phyloP scores from a whole-genome alignment of 257 asterid species.

The Craterostigma plantagineum region DNA sequence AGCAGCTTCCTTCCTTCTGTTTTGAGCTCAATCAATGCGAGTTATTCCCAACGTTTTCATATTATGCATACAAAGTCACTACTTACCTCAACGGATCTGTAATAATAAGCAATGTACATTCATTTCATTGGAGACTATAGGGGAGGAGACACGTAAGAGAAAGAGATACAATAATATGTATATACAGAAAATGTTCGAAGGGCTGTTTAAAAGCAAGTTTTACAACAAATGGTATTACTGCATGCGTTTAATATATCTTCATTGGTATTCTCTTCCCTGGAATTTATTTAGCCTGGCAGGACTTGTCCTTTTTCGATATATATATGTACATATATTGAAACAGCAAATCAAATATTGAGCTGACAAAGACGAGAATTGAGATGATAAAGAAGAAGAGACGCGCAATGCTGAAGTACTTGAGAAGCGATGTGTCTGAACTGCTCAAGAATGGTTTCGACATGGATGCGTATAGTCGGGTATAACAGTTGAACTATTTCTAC shows the following conservation, averaged over 20 bases:
- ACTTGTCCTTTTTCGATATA: too few species aligned
- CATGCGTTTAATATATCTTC: neutral
- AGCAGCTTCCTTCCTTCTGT: too few species aligned
- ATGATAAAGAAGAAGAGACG: conserved; percentile 3
- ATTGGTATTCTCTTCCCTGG: neutral
- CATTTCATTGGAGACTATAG: too few species aligned
- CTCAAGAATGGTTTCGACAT: neutral
- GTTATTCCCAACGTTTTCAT: too few species aligned
- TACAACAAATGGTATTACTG: neutral
- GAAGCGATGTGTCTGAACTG: neutral
- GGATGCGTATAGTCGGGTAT: neutral
- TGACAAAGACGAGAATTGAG: conserved; percentile 1
- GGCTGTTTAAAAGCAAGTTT: conserved; percentile 3
- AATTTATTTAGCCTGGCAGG: neutral
- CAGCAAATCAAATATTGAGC: neutral
- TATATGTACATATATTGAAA: too few species aligned
- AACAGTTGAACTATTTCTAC: neutral
- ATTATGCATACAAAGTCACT: too few species aligned
- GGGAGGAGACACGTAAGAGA: too few species aligned
- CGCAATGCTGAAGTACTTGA: conserved; percentile 2
- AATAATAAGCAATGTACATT: too few species aligned
- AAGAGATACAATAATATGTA: too few species aligned
- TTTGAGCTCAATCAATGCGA: too few species aligned
- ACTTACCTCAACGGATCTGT: too few species aligned
- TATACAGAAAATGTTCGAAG: conserved; percentile 1